Base-by-base conservation (phyloP, 768 basidiomycete genomes). In the Boletus subcaerulescens region DNA sequence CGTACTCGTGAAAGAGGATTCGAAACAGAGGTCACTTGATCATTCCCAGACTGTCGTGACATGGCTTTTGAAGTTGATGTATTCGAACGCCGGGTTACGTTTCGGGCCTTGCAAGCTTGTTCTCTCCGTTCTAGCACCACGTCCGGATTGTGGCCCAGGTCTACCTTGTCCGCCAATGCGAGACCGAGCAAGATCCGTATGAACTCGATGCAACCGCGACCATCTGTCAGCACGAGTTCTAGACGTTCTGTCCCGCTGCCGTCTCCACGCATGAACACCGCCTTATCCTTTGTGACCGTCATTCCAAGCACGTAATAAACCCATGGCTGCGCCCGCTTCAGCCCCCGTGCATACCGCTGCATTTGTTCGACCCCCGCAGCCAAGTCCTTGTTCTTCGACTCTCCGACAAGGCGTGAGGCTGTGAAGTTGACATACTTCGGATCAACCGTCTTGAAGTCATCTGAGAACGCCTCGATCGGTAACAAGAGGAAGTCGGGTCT, bases 401-500 rank as follows among this genome's bases (percentile, higher is more conserved):
- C 58, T 3, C 60, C 57, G 20, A 55, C 53, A 1, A 58, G 41
- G 3, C 57, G 52, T 4, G 58, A n/a, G 0, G 38, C 45, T 4
- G 45, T 53, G 3, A 53, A 48, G 15, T 48, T 48, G 31, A 53
- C 12, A 10, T 48, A 53, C 12, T 24, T 32, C 3, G 6, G 13
- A 15, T 52, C 26, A 35, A 52, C 43, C 8, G 35, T 44, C 43
- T 45, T 45, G 33, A 36, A 20, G 14, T 44, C 40, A 4, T 20
- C 43, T 9, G 32, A 12, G 35, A 63, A 63, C 4, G 60, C 61
- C 9, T 50, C 33, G 10, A 53, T 43, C 0, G 60, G 62, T 17
- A 63, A 41, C 40, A 63, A 31, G 15, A 62, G 15, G 32, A 60
- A 57, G 45, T 57, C 56, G 2, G 59, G 61, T 5, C 56, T 40